phyloP scores from a whole-genome alignment of 2,329 filamentous ascomycete species.

The Aureobasidium sp. region DNA sequence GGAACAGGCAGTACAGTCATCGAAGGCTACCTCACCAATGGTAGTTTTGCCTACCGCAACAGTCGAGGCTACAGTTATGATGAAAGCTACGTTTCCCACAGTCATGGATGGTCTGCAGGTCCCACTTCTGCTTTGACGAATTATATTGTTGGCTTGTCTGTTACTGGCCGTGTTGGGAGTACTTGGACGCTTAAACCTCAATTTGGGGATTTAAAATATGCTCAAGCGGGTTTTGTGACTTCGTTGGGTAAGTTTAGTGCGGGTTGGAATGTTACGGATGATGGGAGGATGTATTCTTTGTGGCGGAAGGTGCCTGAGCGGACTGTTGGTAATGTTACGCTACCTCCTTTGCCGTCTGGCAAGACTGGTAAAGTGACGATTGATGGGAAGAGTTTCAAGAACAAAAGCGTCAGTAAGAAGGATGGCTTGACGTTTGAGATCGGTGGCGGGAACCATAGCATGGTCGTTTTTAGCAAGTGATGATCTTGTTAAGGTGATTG shows the following conservation, averaged over 20 bases:
- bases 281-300: slow-evolving; percentile 15
- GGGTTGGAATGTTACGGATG: slow-evolving; percentile 23
- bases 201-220: slow-evolving; percentile 34
- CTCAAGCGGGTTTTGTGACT: slow-evolving; percentile 39
- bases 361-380: slow-evolving; percentile 1
- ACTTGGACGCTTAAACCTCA: slow-evolving; percentile 38
- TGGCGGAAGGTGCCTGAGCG: slow-evolving; percentile 22
- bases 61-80: slow-evolving; percentile 22
- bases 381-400: slow-evolving; percentile 8
- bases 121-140: slow-evolving; percentile 35
- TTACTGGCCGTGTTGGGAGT: slow-evolving; percentile 31
- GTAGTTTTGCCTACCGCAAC: slow-evolving; percentile 45
- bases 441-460: not conserved
- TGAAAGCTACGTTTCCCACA: slow-evolving; percentile 20
- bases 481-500: no score
- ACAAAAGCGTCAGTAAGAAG: not conserved
- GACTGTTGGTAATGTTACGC: slow-evolving; percentile 23
- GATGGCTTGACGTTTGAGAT: not conserved
- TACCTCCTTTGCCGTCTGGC: slow-evolving; percentile 17
- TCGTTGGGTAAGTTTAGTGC: slow-evolving; percentile 34
- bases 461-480: slow-evolving; percentile 2
- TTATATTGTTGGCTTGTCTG: slow-evolving; percentile 35
- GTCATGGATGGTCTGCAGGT: slow-evolving; percentile 27
- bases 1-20: slow-evolving; percentile 51
- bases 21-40: slow-evolving; percentile 50